Evolutionary conservation across 257 asterid species (phyloP).

Genomic region (Solanum peruvianum): DNA sequence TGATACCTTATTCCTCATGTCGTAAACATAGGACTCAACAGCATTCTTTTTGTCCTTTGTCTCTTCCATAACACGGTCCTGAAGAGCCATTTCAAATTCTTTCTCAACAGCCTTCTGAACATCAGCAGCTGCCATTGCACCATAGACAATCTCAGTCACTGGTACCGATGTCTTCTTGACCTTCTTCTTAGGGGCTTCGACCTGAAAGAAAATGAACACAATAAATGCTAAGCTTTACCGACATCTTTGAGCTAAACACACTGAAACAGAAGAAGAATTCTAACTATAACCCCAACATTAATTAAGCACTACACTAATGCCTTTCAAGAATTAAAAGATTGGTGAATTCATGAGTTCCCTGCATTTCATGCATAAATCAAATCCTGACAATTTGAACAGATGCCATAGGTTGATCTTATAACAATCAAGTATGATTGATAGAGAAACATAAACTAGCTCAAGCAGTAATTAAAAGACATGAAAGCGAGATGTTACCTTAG

Average conservation of each 20-base stretch:
- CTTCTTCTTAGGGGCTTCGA: constrained; percentile 80
- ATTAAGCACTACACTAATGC: neutral
- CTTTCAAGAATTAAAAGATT: neutral
- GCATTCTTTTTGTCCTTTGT: constrained; percentile 96
- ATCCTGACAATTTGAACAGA: neutral
- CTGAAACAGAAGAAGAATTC: neutral
- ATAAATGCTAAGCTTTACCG: neutral
- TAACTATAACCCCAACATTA: neutral
- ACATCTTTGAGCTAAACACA: neutral
- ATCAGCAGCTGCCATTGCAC: constrained; percentile 58
- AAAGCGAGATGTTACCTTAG: constrained; percentile 39
- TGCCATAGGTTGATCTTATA: neutral
- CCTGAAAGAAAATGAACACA: constrained; percentile 1
- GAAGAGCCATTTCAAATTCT: constrained; percentile 96
- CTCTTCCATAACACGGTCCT: constrained; percentile 97
- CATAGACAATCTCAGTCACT: constrained; percentile 61
- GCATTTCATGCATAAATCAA: neutral
- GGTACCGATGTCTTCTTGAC: constrained; percentile 67
- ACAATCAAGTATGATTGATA: neutral
- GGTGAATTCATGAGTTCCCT: neutral
- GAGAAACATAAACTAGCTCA: neutral
- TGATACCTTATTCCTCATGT: constrained; percentile 81
- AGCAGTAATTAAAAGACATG: neutral
- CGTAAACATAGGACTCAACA: constrained; percentile 90
- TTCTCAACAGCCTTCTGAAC: constrained; percentile 87